Conservation (phyloP, 2,329 filamentous ascomycete species). For the Aspergillus fumigatiaffinis region DNA sequence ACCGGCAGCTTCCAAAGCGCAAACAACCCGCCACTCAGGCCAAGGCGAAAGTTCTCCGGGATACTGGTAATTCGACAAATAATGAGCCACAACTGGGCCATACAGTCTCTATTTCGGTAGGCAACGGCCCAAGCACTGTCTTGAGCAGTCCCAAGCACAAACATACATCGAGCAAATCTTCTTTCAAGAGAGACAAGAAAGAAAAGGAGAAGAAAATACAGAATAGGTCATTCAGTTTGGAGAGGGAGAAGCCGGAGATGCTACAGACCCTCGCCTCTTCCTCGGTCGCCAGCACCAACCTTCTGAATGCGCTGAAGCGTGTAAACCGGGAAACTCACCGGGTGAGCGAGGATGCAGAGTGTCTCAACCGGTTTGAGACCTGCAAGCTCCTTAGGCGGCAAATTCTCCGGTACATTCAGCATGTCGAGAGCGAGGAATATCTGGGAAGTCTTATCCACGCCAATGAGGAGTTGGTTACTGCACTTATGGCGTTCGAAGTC, state of each 20-base stretch:
- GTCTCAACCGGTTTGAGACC: constrained; percentile 72
- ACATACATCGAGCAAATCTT: constrained; percentile 35
- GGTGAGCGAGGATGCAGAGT: constrained; percentile 77
- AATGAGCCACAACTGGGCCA: constrained; percentile 35
- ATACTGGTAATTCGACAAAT: constrained; percentile 57
- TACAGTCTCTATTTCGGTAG: constrained; percentile 36
- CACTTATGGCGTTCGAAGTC: constrained; percentile 91
- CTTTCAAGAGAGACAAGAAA: constrained; percentile 39
- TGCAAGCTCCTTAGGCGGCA: constrained; percentile 83
- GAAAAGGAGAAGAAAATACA: constrained; percentile 53
- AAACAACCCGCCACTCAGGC: constrained; percentile 73
- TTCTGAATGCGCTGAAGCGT: constrained; percentile 79
- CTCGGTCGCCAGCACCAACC: constrained; percentile 84
- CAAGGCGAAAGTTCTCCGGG: constrained; percentile 75
- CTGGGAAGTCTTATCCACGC: constrained; percentile 86
- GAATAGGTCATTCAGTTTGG: constrained; percentile 68
- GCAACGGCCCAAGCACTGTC: constrained; percentile 35
- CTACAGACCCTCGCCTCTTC: constrained; percentile 84
- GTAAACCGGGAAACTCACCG: constrained; percentile 87
- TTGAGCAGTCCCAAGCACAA: constrained; percentile 35
- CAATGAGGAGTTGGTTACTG: constrained; percentile 92
- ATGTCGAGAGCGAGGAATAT: constrained; percentile 86
- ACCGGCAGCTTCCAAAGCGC: constrained; percentile 62
- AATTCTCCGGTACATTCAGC: constrained; percentile 86
- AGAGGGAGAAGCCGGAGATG: constrained; percentile 82